Base-by-base conservation (phyloP, 345 rosid genomes). In the Kandelia obovata region DNA sequence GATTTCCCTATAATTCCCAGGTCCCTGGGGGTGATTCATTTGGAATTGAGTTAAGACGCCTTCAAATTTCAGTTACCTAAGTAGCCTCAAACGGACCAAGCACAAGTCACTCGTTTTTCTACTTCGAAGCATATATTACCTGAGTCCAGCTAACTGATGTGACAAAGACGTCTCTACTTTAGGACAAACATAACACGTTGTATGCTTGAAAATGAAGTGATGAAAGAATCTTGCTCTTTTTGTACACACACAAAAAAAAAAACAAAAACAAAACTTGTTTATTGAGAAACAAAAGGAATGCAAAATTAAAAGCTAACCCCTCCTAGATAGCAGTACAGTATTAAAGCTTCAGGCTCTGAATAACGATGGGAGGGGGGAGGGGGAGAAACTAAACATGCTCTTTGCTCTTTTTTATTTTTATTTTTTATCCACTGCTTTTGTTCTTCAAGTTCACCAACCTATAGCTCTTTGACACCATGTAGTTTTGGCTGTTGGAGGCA, bases 111-210 rank as follows among this genome's bases (percentile, higher is more conserved):
- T 1, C 0, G 47, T 21, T 21, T 0, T 11, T 43, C 13, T 43
- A 3, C 49, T 15, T 15, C 49, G 19, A 10, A 39, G 47, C 47
- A 39, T 39, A 0, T 9, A 34, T 34, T 34, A n/a, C 26, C 23
- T 1, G 58, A 15, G 27, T 23, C 16, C 65, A 28, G 58, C 64
- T 68, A 23, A 60, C 49, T 31, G 10, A 39, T 32, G 21, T 59
- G 72, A 58, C 47, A 58, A 49, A n/a, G 59, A 69, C n/a, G 25
- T 11, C 9, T 19, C 57, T 9, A 46, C 9, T 0, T 39, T 0
- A 0, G 16, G 25, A 16, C 71, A 53, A 69, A 49, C 72, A 69
- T 3, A 51, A 47, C 72, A 69, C 72, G 52, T 60, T 13, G 58
- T 9, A 23, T 9, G 10, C 21, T 7, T 13, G 46, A 31, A 11